These are phyloP conservation scores for Pseudocercospora cruenta DNA, from an alignment of 2,329 filamentous ascomycete species.

Conservation along the genomic window DNA sequence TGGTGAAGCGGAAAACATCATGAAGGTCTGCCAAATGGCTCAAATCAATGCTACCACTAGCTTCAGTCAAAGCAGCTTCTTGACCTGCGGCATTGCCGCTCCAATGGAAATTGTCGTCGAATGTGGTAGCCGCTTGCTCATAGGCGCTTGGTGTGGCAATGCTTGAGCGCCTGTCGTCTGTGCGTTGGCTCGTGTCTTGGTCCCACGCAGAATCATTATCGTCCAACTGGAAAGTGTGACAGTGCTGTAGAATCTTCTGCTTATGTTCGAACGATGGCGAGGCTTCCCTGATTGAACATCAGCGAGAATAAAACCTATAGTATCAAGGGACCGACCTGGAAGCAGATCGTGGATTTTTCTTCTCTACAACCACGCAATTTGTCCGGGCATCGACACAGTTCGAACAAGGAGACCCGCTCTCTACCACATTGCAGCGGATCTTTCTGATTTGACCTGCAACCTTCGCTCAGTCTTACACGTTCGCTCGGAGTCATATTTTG, in stretches of 20 bases:
- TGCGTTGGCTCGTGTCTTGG: neutral
- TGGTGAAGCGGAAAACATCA: constrained; percentile 29
- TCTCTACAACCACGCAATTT: neutral
- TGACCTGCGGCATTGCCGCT: neutral
- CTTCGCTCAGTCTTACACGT: no score
- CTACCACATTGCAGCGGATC: constrained; percentile 8
- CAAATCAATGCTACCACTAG: constrained; percentile 26
- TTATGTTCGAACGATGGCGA: neutral
- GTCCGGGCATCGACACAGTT: neutral
- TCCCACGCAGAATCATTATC: neutral
- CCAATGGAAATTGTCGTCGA: neutral
- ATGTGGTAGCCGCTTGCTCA: neutral
- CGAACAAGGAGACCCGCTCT: neutral
- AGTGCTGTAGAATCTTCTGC: neutral
- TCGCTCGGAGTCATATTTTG: no score
- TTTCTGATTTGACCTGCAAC: constrained; percentile 9
- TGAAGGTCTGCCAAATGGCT: constrained; percentile 28
- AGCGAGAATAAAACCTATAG: neutral
- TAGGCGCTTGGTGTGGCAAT: neutral
- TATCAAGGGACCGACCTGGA: neutral
- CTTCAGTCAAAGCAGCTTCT: neutral
- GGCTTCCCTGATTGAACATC: neutral
- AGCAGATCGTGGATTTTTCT: neutral
- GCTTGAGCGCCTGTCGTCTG: neutral
- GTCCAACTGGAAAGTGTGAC: neutral